Conservation (phyloP, 2,329 filamentous ascomycete genomes). For the Fusarium scirpi region DNA sequence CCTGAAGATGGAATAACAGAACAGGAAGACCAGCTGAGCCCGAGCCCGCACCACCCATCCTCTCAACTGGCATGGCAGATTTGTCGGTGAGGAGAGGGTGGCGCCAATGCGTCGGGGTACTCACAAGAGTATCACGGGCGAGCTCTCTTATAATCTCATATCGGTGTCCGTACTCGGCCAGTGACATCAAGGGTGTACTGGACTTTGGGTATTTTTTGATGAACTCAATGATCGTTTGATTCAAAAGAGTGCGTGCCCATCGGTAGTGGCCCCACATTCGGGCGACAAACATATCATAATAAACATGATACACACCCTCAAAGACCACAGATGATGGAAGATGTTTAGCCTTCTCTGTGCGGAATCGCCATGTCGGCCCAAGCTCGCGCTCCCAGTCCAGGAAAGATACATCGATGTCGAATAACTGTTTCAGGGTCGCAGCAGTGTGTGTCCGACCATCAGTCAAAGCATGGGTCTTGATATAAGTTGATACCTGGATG, state of each 20-base stretch:
- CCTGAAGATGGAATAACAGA: constrained; percentile 62
- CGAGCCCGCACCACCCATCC: constrained; percentile 56
- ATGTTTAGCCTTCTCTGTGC: constrained; percentile 49
- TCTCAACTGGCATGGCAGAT: constrained; percentile 52
- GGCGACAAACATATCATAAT: constrained; percentile 65
- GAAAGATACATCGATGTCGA: constrained; percentile 57
- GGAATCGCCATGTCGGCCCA: constrained; percentile 54
- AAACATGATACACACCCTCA: constrained; percentile 66
- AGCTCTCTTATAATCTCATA: constrained; percentile 54
- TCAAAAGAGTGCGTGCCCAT: constrained; percentile 66
- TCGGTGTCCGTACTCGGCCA: constrained; percentile 48
- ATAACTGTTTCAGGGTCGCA: constrained; percentile 54
- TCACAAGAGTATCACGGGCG: constrained; percentile 59
- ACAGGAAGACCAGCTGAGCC: constrained; percentile 62
- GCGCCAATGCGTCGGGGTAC: constrained; percentile 64
- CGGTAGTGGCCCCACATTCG: constrained; percentile 71
- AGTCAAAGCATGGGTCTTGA: constrained; percentile 50
- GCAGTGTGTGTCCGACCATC: constrained; percentile 55
- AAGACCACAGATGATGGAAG: constrained; percentile 60
- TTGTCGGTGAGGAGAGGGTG: constrained; percentile 60
- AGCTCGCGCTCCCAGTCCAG: constrained; percentile 54
- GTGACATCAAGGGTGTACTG: constrained; percentile 49
- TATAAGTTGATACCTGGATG: constrained; percentile 54
- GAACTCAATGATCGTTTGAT: constrained; percentile 61
- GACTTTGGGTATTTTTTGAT: constrained; percentile 55